Percentiles rank a stretch among this genome's conserved stretches.
phyloP scores from a whole-genome alignment of 148 eudicot species.

The Persicaria maculosa region DNA sequence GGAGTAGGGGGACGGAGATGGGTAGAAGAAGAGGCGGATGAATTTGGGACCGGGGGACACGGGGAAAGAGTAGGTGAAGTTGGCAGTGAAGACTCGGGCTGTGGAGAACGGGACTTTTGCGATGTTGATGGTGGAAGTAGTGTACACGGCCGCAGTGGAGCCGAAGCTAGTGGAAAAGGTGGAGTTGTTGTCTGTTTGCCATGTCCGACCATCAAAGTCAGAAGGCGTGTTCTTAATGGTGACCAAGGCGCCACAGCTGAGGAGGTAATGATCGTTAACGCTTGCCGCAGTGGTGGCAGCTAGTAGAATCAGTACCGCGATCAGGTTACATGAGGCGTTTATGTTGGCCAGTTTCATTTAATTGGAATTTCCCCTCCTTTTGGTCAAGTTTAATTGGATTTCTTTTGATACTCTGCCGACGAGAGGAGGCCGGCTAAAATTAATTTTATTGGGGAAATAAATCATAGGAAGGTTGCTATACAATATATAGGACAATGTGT shows the following conservation, averaged over 20 bases:
- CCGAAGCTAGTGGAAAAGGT: not conserved
- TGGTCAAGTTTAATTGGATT: too few species aligned
- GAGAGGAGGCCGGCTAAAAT: too few species aligned
- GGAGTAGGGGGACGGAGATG: not conserved
- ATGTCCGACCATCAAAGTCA: not conserved
- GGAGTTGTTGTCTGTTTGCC: not conserved
- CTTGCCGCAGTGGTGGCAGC: too few species aligned
- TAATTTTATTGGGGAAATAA: too few species aligned
- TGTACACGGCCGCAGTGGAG: not conserved
- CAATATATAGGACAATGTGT: too few species aligned
- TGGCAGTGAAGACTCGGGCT: not conserved
- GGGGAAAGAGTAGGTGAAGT: not conserved
- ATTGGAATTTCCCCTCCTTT: too few species aligned
- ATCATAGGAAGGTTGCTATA: too few species aligned
- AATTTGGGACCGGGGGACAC: not conserved
- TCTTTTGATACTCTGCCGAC: too few species aligned
- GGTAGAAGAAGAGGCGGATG: constrained; percentile 4
- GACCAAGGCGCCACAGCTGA: not conserved
- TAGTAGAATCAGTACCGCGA: too few species aligned
- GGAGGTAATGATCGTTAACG: not conserved
- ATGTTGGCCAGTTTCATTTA: too few species aligned
- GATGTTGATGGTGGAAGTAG: not conserved
- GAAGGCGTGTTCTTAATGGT: not conserved
- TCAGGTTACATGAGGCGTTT: too few species aligned
- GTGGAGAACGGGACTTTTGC: not conserved